Base-by-base conservation (phyloP, 148 eudicot species). In the Rhododendron molle region DNA sequence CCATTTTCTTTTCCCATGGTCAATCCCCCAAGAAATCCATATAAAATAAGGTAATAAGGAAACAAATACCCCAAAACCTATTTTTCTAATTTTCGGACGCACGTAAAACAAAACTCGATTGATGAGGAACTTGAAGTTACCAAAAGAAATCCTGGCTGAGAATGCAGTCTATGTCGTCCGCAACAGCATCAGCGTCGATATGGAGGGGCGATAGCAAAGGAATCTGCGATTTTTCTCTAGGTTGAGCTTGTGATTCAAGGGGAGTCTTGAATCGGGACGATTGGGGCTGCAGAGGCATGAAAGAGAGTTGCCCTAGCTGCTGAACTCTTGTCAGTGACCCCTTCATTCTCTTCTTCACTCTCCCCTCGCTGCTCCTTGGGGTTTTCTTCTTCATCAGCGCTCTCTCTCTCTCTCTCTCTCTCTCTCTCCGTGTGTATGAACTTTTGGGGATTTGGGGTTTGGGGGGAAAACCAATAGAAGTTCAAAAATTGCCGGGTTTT, bases 61-160 rank as follows among this genome's bases (percentile, higher is more conserved):
- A 74, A 8, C 9, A 84, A 34, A 34, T 21, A 72, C 36, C 52
- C 77, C 40, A 12, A 50, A 21, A 65, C 47, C 34, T 20, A 52
- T 18, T 81, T 30, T 38, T 3, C 36, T 4, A 54, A 9, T n/a
- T 78, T 21, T 46, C 26, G 3, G 6, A 46, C 30, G 50, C n/a
- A 15, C 38, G 9, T 10, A 14, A 77, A 58, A 43, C 38, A 5
- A 3, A 28, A 34, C n/a, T 62, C 40, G 56, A 82, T 43, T 56
- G 0, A 82, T 11, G 26, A 74, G 50, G 18, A 80, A 40, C 0
- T 20, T 34, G 58, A 81, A 76, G 10, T 56, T 89, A 96, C 99
- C 99, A 96, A 85, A 96, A 96, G 88, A 96, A 96, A 87, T 96
- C 99, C 88, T 96, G 97, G 78, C 99, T 96, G 84, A 96, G 98